These are phyloP conservation scores for Phytophthora capsici DNA, from an alignment of 352 stramenopile genomes.

Conservation along the genomic window DNA sequence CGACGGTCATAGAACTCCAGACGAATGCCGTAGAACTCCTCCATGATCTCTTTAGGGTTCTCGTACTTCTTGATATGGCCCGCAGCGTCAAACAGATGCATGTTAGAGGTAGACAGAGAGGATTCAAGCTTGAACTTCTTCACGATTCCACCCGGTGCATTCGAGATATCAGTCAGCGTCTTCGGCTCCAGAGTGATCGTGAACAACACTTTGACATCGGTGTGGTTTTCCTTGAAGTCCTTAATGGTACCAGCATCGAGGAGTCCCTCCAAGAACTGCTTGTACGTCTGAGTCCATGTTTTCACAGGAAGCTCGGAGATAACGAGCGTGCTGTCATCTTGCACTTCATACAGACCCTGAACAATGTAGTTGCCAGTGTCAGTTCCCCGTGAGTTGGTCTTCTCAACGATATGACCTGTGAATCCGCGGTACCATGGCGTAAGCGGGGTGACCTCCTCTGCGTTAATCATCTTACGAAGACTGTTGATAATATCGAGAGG, in stretches of 20 bases:
- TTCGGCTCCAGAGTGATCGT: slow-evolving; percentile 85
- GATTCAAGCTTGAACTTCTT: slow-evolving; percentile 97
- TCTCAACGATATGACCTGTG: slow-evolving; percentile 86
- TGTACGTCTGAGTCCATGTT: slow-evolving; percentile 97
- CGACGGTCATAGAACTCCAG: slow-evolving; percentile 93
- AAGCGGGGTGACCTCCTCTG: slow-evolving; percentile 63
- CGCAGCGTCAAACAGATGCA: slow-evolving; percentile 95
- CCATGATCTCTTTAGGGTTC: slow-evolving; percentile 91
- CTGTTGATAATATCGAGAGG: slow-evolving; percentile 89
- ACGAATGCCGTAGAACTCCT: slow-evolving; percentile 94
- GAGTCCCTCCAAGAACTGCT: slow-evolving; percentile 93
- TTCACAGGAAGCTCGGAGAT: slow-evolving; percentile 97
- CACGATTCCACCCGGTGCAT: slow-evolving; percentile 79
- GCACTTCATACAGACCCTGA: slow-evolving; percentile 83
- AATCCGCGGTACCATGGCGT: slow-evolving; percentile 95
- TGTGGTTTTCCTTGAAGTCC: slow-evolving; percentile 95
- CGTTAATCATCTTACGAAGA: slow-evolving; percentile 70
- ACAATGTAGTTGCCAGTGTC: slow-evolving; percentile 83
- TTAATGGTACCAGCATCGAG: slow-evolving; percentile 89
- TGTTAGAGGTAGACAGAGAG: slow-evolving; percentile 95
- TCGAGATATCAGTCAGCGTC: slow-evolving; percentile 70
- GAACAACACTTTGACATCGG: slow-evolving; percentile 93
- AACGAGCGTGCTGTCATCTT: slow-evolving; percentile 89
- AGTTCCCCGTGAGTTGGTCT: slow-evolving; percentile 55
- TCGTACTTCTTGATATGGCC: slow-evolving; percentile 95